Evolutionary conservation across 2,329 filamentous ascomycete species (phyloP), one percentile per base, ranked within the genome.

Genomic region (Xylariaceae sp.): DNA sequence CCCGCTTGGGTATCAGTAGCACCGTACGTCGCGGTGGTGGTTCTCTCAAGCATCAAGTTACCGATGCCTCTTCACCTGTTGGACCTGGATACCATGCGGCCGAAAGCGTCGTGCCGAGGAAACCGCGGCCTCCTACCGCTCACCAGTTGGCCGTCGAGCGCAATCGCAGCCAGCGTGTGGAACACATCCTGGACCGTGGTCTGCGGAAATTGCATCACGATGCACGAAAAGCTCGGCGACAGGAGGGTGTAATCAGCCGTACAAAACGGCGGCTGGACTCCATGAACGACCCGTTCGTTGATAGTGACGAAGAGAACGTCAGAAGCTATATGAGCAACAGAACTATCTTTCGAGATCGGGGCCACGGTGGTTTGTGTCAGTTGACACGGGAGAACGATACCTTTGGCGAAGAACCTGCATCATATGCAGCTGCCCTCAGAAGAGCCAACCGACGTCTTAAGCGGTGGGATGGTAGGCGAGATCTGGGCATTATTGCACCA

Each of bases 101-200:
- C 4, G 85, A 86, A 59, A 78, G 79, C 11, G 78, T 82, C n/a
- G 76, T 80, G 44, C 77, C 79, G 17, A 77, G 83, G 59, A 87
- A 91, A 69, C 85, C 87, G 7, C 82, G 90, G 1, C 89, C 89
- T 2, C 83, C 90, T 0, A 94, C 90, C 0, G 88, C 89, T 41
- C 90, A 94, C 73, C 90, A 94, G 73, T 78, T 92, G 45, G 89
- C 89, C 0, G 88, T 94, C 1, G 89, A 92, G 72, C 83, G 87
- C 57, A 92, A 92, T 72, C 81, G 90, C 15, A 88, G 85, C 61
- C 85, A 90, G 68, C 85, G 89, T 4, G 89, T 93, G n/a, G 88
- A 92, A 68, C 88, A 92, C 67, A 89, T 91, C 55, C 82, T 94
- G 13, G 87, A 90, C 65, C 84, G 87, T n/a, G 87, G 88, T 35